Base-by-base conservation (phyloP, 2,329 filamentous ascomycete species). In the Stachybotrys elegans region DNA sequence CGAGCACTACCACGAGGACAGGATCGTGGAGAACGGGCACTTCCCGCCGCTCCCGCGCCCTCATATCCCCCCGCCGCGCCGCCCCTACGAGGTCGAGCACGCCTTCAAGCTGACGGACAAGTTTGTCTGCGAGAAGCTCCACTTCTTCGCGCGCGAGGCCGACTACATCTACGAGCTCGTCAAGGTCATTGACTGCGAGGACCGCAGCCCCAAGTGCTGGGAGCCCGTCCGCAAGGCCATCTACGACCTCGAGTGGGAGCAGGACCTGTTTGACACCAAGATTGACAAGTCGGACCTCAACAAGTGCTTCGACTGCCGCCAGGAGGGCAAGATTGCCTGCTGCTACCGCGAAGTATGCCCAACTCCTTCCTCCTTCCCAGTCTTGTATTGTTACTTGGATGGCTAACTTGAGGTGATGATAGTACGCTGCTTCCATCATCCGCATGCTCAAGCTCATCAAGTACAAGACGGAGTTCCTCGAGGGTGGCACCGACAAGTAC, bases 341-440 rank as follows among this genome's bases (percentile, higher is more conserved):
- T 59, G 58, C 42, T 61, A 59, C 50, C 42, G 45, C 23, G 43
- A 38, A 6, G 58, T 56, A 45, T n/a, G n/a, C n/a, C n/a, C n/a
- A n/a, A n/a, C n/a, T n/a, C n/a, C n/a, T n/a, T n/a, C n/a, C n/a
- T n/a, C n/a, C n/a, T n/a, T n/a, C n/a, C n/a, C n/a, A 47, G 53
- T 44, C 20, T 41, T 35, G 14, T 16, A 14, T n/a, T 4, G 13
- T 31, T 21, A 5, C 8, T 27, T 25, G 17, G 34, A 20, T 21
- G 31, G 3, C 31, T 34, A 34, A 34, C 6, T 8, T 16, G n/a
- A 9, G 19, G 8, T 29, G 5, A 3, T 16, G 16, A 40, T n/a
- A 60, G 58, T 61, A 61, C 42, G 58, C 58, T 9, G 51, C 59
- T 13, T 42, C 56, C 22, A n/a, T 61, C 21, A 58, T 60, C 41